Percentiles rank a stretch among this genome's conserved stretches.
Conservation (phyloP, 148 eudicot genomes). For the Hydrangea macrophylla region DNA sequence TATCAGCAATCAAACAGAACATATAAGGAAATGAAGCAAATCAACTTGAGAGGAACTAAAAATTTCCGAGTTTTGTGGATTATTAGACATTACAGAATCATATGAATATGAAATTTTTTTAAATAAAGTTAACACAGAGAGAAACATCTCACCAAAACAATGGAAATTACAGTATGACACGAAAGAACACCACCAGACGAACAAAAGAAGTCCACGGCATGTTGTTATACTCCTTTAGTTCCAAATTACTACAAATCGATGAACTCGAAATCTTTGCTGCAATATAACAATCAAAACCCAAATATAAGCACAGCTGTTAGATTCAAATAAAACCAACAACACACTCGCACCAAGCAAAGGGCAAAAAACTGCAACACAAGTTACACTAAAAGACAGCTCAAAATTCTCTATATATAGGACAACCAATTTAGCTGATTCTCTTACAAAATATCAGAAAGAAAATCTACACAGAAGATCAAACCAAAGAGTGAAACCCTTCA, state of each 20-base stretch:
- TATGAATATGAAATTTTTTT: neutral
- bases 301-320: neutral
- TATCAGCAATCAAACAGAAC: neutral
- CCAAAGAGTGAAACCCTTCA: neutral
- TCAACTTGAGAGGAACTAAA: neutral
- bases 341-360: neutral
- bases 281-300: slow-evolving; percentile 1
- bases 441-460: neutral
- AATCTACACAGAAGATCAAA: neutral
- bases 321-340: neutral
- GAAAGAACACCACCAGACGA: slow-evolving; percentile 61
- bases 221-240: slow-evolving; percentile 19
- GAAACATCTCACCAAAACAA: slow-evolving; percentile 25
- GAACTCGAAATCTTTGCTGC: neutral
- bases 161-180: slow-evolving; percentile 45
- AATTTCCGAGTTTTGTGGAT: neutral
- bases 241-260: slow-evolving; percentile 11
- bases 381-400: neutral
- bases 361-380: neutral
- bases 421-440: neutral
- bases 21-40: neutral
- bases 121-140: neutral
- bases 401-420: neutral
- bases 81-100: neutral
- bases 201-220: slow-evolving; percentile 55